Evolutionary conservation across 306 rosid genomes (phyloP).

Genomic region (Gillenia trifoliata): DNA sequence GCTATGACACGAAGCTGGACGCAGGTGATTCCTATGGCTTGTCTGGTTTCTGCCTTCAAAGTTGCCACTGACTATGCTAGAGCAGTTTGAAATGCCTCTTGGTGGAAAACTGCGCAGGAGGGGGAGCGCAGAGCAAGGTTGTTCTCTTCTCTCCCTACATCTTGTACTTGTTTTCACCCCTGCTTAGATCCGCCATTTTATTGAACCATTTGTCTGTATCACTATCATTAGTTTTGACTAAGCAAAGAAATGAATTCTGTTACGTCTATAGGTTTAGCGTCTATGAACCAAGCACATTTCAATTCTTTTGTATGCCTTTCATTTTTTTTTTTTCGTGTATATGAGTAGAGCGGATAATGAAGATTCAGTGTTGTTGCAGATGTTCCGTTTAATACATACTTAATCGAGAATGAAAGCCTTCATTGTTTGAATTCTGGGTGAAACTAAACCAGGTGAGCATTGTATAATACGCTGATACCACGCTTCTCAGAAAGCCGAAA

Average conservation of each 20-base stretch:
- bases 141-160: not conserved
- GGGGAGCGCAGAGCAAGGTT: not conserved
- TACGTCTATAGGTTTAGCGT: not conserved
- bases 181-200: not conserved
- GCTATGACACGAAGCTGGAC: conserved; percentile 59
- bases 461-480: not conserved
- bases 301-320: not conserved
- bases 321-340: not conserved
- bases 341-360: not conserved
- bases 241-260: not conserved
- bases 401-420: not conserved
- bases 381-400: not conserved
- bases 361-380: not conserved
- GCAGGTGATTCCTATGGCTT: conserved; percentile 54
- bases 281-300: not conserved
- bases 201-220: not conserved
- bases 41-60: conserved; percentile 55
- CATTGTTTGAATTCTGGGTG: not conserved
- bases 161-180: not conserved
- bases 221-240: not conserved
- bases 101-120: not conserved
- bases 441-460: not conserved
- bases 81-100: conserved; percentile 27
- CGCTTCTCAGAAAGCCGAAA: not conserved
- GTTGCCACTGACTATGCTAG: conserved; percentile 62